Percentiles rank a stretch among this genome's conserved stretches.
Evolutionary conservation across 2,329 filamentous ascomycete species (phyloP).

Genomic region (Ceratocystis alfenasii): DNA sequence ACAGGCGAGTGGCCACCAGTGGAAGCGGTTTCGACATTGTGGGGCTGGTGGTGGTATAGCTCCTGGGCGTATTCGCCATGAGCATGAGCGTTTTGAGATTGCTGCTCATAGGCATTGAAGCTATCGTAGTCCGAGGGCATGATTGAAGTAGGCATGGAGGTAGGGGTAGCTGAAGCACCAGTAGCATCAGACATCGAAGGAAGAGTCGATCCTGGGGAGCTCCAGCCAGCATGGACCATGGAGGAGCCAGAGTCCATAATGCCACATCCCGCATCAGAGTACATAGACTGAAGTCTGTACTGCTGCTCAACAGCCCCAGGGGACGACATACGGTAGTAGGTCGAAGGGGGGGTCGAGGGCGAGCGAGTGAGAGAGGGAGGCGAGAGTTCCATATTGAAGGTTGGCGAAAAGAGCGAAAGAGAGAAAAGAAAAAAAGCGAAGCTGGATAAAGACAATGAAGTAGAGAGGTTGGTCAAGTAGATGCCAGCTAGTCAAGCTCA

Average conservation of each 20-base stretch:
- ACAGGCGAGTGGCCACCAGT: conserved; percentile 19
- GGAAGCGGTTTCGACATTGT: conserved; percentile 15
- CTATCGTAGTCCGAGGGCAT: conserved; percentile 39
- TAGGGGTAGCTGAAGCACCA: conserved; percentile 31
- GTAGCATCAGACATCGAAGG: conserved; percentile 30
- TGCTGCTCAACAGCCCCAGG: conserved; percentile 34
- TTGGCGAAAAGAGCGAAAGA: background rate
- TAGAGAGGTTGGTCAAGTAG: conserved; percentile 16
- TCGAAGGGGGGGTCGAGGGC: conserved; percentile 26
- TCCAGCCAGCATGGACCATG: conserved; percentile 37
- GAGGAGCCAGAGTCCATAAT: conserved; percentile 32
- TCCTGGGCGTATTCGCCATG: conserved; percentile 35
- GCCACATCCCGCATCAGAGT: conserved; percentile 29
- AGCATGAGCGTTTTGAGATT: conserved; percentile 36
- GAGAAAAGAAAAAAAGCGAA: background rate
- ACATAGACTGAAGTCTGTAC: conserved; percentile 32
- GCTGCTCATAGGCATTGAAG: conserved; percentile 31
- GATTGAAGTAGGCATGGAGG: conserved; percentile 36
- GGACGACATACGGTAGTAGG: conserved; percentile 38
- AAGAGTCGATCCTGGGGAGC: conserved; percentile 32
- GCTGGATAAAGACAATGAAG: conserved; percentile 12
- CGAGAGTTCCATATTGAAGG: conserved; percentile 24
- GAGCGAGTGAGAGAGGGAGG: conserved; percentile 25
- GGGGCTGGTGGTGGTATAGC: conserved; percentile 9
- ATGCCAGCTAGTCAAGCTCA: conserved; percentile 9